These are phyloP conservation scores for Metrosideros polymorpha DNA, from an alignment of 441 rosid genomes.

Conservation along the genomic window DNA sequence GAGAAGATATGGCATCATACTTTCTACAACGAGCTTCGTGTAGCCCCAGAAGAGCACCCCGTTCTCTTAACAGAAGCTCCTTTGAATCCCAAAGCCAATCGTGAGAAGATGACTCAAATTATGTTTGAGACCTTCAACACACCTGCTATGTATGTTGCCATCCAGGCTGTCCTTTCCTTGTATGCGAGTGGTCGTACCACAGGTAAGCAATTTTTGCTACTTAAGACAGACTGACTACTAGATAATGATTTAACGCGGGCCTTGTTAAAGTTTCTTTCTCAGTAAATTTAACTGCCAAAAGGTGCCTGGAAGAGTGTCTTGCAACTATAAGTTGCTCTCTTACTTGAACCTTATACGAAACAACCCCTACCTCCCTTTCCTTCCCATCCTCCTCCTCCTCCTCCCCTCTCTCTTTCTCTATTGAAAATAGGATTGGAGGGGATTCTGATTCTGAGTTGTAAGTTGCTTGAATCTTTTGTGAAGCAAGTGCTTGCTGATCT, in stretches of 20 bases:
- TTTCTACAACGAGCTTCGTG: conserved; percentile 90
- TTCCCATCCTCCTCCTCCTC: not conserved
- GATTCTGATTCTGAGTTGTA: not conserved
- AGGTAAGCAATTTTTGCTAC: conserved; percentile 36
- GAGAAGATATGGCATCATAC: conserved; percentile 97
- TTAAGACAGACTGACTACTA: not conserved
- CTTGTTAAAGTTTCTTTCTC: not conserved
- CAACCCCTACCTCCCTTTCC: not conserved
- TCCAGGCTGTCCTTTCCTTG: conserved; percentile 87
- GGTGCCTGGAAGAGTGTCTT: not conserved
- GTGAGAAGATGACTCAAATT: conserved; percentile 96
- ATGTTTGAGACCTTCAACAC: conserved; percentile 90
- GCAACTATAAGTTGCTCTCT: not conserved
- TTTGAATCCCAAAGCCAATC: conserved; percentile 88
- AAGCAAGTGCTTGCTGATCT: not conserved
- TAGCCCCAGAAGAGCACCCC: conserved; percentile 94
- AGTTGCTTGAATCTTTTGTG: not conserved
- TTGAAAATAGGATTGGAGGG: not conserved
- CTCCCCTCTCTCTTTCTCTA: not conserved
- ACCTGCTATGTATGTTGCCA: conserved; percentile 89
- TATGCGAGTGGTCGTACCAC: conserved; percentile 98
- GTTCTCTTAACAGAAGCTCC: conserved; percentile 93
- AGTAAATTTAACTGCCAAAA: not conserved
- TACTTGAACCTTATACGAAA: not conserved
- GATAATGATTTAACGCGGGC: not conserved